phyloP scores from a whole-genome alignment of 306 rosid species.

The Hippophae rhamnoides region DNA sequence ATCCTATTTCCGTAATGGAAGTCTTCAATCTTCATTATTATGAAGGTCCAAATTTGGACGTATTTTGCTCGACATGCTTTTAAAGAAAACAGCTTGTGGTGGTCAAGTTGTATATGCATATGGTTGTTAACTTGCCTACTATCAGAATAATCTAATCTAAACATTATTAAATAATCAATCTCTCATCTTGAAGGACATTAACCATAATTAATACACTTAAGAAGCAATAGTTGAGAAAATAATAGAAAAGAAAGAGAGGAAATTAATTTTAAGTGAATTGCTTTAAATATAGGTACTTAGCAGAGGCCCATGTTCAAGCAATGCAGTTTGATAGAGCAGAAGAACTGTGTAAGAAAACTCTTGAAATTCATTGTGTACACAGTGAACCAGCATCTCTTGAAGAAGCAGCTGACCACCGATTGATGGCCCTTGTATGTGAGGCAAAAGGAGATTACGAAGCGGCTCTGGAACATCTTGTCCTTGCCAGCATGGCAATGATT shows the following conservation, averaged over 20 bases:
- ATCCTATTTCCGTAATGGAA: too few species aligned
- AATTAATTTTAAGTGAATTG: constrained; percentile 4
- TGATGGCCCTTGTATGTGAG: constrained; percentile 85
- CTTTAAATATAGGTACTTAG: constrained; percentile 56
- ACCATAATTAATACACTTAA: not conserved
- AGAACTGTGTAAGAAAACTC: constrained; percentile 73
- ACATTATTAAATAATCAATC: too few species aligned
- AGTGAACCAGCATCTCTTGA: constrained; percentile 98
- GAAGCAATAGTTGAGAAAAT: too few species aligned
- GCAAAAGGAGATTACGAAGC: constrained; percentile 83
- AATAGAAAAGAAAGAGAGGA: not conserved
- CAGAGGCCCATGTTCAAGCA: constrained; percentile 97
- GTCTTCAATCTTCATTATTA: too few species aligned
- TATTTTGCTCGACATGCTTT: too few species aligned
- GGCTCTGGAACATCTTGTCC: constrained; percentile 92
- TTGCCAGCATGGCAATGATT: constrained; percentile 97
- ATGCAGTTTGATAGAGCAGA: constrained; percentile 98
- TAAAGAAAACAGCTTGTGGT: too few species aligned
- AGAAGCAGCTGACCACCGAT: constrained; percentile 91
- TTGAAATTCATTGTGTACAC: constrained; percentile 82
- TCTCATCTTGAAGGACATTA: not conserved
- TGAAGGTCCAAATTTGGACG: too few species aligned
- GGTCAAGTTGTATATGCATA: too few species aligned
- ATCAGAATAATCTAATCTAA: too few species aligned
- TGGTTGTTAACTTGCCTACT: too few species aligned